Base-by-base conservation (phyloP, 129 eudicot species). In the Saussurea involucrata region DNA sequence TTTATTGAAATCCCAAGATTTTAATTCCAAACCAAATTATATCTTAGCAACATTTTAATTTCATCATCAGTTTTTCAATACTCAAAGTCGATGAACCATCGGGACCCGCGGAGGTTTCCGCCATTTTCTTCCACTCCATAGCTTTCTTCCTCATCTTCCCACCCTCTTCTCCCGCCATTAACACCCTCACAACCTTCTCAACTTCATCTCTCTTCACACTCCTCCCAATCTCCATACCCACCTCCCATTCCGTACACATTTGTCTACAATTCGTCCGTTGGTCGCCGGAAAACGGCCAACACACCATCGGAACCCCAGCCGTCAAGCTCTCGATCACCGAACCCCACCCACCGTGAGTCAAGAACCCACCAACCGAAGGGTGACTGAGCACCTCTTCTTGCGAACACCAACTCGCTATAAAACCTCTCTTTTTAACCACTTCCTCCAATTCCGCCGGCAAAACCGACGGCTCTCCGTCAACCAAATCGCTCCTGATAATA, bases 341-440 rank as follows among this genome's bases (percentile, higher is more conserved):
- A 33, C 74, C 74, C 79, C 83, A 80, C 13, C 83, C 79, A 53
- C 79, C 74, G 28, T 73, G 84, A 24, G 84, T 80, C 74, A 73
- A 55, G 46, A 80, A 80, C 25, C 84, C 84, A 1, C 84, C 84
- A 73, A 80, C 17, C 0, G 83, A 32, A 15, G 44, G 46, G 69
- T 73, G 83, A 68, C 49, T 80, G 24, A 80, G n/a, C 24, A 80
- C 79, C 69, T 80, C 79, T 53, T 73, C 83, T 55, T 80, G 79
- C n/a, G 63, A 66, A 25, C 83, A 80, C 79, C 83, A 80, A 11
- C 60, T 73, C 18, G 32, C 79, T 5, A 80, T 73, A 66, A 72
- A 80, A 15, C 83, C 83, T 73, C 68, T 80, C 1, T 12, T 2
- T 15, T 80, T 53, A 6, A 80, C 15, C n/a, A 3, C 57, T 32